Evolutionary conservation across 345 rosid species (phyloP), one percentile per base, ranked within the genome.

Genomic region (Aquilaria sinensis): DNA sequence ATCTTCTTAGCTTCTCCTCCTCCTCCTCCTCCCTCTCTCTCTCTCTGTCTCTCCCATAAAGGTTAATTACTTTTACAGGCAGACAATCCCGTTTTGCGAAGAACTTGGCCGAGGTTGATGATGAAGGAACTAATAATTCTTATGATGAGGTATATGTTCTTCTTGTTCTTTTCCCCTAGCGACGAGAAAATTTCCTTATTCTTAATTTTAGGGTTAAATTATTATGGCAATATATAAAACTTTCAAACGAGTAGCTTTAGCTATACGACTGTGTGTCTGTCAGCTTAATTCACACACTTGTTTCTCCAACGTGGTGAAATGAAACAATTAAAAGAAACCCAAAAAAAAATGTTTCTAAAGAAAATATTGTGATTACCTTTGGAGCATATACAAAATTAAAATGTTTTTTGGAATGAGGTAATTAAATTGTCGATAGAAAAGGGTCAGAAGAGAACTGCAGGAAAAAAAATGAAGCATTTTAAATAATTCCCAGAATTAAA

Each of bases 81-180:
- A 71, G 84, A 72, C 30, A 57, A 73, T 70, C 81, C 58, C 75
- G 72, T 63, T 51, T 71, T 30, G 51, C 48, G 31, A 63, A 68
- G 33, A 41, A 58, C 65, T 56, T 56, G 56, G 74, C 59, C 15
- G 54, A 70, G 10, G 62, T 12, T 66, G 58, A 13, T 5, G 75
- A 60, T 15, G 72, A 67, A 55, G 71, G 66, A 50, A 68, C 62
- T 57, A 45, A 56, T 6, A 75, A 76, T 85, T 86, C 78, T 67
- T 57, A 75, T 70, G 52, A 41, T 51, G 32, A 10, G 5, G 12
- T 61, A 1, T 23, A 54, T 56, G 14, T 6, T n/a, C 7, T 23
- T 47, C 23, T 59, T n/a, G 31, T 37, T 37, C 9, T 13, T 2
- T 7, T 14, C 37, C 23, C 12, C 8, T 56, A 23, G 23, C 23